Base-by-base conservation (phyloP, 129 eudicot genomes). In the Saussurea involucrata region DNA sequence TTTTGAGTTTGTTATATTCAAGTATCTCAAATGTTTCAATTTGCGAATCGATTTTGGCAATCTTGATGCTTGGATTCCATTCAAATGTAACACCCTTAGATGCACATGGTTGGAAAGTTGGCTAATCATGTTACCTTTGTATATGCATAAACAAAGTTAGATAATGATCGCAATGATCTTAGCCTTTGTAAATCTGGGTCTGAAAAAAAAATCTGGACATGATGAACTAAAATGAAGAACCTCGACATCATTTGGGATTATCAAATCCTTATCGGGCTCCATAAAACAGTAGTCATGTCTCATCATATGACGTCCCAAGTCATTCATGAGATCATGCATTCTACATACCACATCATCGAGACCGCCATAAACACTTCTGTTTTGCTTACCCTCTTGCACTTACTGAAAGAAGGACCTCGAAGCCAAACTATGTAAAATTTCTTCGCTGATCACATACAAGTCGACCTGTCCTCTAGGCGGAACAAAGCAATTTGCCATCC, bases 301-400 rank as follows among this genome's bases (percentile, higher is more conserved):
- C 67, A 55, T 37, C 42, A 82, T 77, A 25, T 64, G 69, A 8
- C 28, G 74, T 0, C 86, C 86, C 13, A 86, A 72, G 66, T 86
- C 87, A 29, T 86, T 72, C 63, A 83, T 44, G 21, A 86, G 80
- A 72, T 83, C 85, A 46, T 86, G 85, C 83, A 86, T 83, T 76
- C 58, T 40, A 27, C 55, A 78, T 11, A 9, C 71, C 72, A 72
- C 71, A 85, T 1, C 22, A 27, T 27, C 29, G 29, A 27, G 29
- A 2, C 29, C 1, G 29, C 1, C 1, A 27, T 27, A 2, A 27
- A 1, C 29, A 2, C 1, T 27, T 29, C 31, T 37, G 28, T 15
- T 55, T 33, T 20, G 18, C 40, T 21, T 58, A 18, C 69, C 80
- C n/a, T n/a, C n/a, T n/a, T n/a, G n/a, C n/a, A n/a, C n/a, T n/a